Conservation (phyloP, 768 basidiomycete genomes). For the Cystobasidium tubakii region DNA sequence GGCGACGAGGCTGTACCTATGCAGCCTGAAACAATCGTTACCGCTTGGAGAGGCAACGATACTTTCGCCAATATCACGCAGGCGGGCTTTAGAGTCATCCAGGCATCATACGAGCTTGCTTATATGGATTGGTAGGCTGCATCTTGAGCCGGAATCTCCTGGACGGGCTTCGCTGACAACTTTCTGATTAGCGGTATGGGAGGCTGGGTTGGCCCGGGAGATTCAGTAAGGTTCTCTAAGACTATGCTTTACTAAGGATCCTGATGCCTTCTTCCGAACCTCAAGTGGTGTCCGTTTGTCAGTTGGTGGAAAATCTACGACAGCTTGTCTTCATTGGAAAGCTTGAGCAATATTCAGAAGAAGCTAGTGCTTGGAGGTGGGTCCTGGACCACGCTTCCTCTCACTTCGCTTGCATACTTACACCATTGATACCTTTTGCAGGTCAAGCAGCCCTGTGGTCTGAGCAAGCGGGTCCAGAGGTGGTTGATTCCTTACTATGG, state of each 20-base stretch:
- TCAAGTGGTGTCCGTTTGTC: constrained; percentile 3
- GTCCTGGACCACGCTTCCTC: too few relatives aligned
- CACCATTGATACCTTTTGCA: neutral
- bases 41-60: constrained; percentile 8
- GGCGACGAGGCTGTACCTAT: neutral
- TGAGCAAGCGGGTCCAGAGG: constrained; percentile 9
- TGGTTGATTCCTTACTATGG: constrained; percentile 17
- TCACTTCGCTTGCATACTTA: too few relatives aligned
- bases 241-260: too few relatives aligned
- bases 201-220: constrained; percentile 9
- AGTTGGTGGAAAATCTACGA: constrained; percentile 1
- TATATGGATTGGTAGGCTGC: constrained; percentile 27
- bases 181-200: neutral
- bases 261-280: neutral
- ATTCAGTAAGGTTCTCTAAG: too few relatives aligned
- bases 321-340: neutral
- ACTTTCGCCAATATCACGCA: neutral
- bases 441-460: constrained; percentile 28
- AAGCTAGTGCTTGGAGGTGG: constrained; percentile 2
- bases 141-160: too few relatives aligned
- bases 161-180: neutral
- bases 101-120: constrained; percentile 11
- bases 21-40: neutral
- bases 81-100: constrained; percentile 7
- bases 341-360: neutral